A percentile compares a stretch with the other conserved stretches of the same genome.
Evolutionary conservation across 306 rosid species (phyloP).

Genomic region (Trichosanthes truncata): DNA sequence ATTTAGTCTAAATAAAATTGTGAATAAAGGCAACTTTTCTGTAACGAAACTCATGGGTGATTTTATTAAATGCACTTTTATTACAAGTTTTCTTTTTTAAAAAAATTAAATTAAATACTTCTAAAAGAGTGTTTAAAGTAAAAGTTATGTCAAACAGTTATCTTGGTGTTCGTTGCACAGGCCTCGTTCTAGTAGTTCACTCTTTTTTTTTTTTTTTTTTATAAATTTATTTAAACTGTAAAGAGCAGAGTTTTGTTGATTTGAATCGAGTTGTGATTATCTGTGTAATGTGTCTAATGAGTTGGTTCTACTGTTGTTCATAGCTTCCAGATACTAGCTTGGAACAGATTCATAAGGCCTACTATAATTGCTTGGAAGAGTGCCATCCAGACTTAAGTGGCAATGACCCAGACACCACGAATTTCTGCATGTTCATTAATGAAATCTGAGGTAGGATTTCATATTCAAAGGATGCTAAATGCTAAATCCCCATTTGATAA

Average conservation of each 20-base stretch:
- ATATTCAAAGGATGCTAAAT: conserved; percentile 4
- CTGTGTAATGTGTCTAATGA: background rate
- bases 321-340: conserved; percentile 86
- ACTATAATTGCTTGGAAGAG: conserved; percentile 79
- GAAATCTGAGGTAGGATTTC: conserved; percentile 64
- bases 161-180: background rate
- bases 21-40: no score
- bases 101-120: no score
- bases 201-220: background rate
- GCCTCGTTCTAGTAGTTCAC: background rate
- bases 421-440: conserved; percentile 75
- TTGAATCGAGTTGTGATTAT: background rate
- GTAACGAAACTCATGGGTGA: no score
- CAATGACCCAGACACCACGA: conserved; percentile 54
- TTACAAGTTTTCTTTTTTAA: no score
- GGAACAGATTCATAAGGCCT: conserved; percentile 64
- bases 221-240: no score
- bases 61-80: no score
- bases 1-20: background rate
- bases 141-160: background rate
- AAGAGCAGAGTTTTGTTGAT: background rate
- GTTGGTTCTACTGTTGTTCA: background rate
- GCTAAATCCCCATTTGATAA: background rate
- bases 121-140: background rate
- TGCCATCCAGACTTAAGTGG: conserved; percentile 96